phyloP scores from a whole-genome alignment of 495 filamentous ascomycete genomes.

The Penicillium ochrochloron region DNA sequence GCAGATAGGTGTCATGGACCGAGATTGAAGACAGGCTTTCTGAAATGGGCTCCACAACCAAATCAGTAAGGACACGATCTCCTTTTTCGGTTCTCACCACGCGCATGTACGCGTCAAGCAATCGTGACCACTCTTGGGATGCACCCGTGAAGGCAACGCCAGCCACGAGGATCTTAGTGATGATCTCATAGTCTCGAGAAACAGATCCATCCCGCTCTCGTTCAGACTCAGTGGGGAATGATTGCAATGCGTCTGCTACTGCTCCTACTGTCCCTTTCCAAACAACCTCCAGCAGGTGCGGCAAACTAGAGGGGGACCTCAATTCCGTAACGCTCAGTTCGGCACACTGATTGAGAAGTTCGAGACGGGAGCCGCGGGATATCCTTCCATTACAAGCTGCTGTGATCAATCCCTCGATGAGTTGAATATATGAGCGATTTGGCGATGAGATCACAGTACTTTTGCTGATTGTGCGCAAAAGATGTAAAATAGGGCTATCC shows the following conservation, averaged over 20 bases:
- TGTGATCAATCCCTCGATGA: slow-evolving; percentile 46
- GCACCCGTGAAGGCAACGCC: slow-evolving; percentile 56
- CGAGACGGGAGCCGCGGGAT: slow-evolving; percentile 50
- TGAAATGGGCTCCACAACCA: slow-evolving; percentile 74
- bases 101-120: slow-evolving; percentile 63
- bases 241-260: slow-evolving; percentile 40
- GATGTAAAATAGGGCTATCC: slow-evolving; percentile 47
- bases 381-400: slow-evolving; percentile 57
- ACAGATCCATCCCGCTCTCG: slow-evolving; percentile 49
- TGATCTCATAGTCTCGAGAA: slow-evolving; percentile 68
- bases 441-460: slow-evolving; percentile 26
- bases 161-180: slow-evolving; percentile 66
- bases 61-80: slow-evolving; percentile 61
- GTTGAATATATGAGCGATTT: slow-evolving; percentile 33
- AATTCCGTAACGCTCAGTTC: slow-evolving; percentile 28
- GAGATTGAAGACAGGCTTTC: slow-evolving; percentile 41
- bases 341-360: slow-evolving; percentile 48
- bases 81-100: slow-evolving; percentile 68
- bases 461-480: slow-evolving; percentile 42
- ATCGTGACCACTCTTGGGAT: slow-evolving; percentile 59
- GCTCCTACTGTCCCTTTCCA: slow-evolving; percentile 44
- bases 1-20: slow-evolving; percentile 30
- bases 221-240: slow-evolving; percentile 48
- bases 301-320: slow-evolving; percentile 12
- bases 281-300: slow-evolving; percentile 30